Evolutionary conservation across 1,284 basidiomycete species (phyloP), one percentile per base, ranked within the genome.

Genomic region (Lentinus polychrous): DNA sequence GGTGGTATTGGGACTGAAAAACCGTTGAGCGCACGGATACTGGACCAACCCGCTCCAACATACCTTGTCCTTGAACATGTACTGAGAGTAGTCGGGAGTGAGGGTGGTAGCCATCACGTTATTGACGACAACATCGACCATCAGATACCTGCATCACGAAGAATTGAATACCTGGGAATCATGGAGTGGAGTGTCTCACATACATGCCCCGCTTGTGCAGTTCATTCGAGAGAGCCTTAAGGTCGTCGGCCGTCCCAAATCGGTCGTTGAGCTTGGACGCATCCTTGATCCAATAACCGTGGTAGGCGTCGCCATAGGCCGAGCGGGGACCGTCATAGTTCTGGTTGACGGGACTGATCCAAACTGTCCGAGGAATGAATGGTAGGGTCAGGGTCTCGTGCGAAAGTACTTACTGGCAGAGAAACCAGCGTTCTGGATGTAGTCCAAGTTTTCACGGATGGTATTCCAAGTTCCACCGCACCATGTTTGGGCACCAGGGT

Each of bases 381-480:
- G 11, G 37, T 40, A 34, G 18, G 20, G 34, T n/a, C n/a, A 36
- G 42, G 39, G 20, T 31, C 43, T 36, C 7, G 40, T 15, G 11
- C 34, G 47, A 48, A 46, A 38, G 32, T 57, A 63, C 79, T 64
- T 63, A 87, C 73, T 78, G 53, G 86, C 85, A 38, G 86, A 86
- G 61, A 88, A 86, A 5, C 87, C 88, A 60, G 84, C 83, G 56
- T 77, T 69, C 59, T 89, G 81, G 51, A 91, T 81, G 64, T 91
- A 91, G 65, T 90, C 86, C 38, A 91, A 71, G 62, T 88, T 86
- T 54, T 81, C 73, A 46, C 74, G 78, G 59, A 89, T 83, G 14
- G 81, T 82, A 32, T 79, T 79, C 86, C 86, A 91, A 8, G 81
- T 88, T 3, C 89, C 87, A 27, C 87, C 87, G 55, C 88, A 91